Conservation (phyloP, 2,329 filamentous ascomycete species). For the Pezizomycotina sp. region DNA sequence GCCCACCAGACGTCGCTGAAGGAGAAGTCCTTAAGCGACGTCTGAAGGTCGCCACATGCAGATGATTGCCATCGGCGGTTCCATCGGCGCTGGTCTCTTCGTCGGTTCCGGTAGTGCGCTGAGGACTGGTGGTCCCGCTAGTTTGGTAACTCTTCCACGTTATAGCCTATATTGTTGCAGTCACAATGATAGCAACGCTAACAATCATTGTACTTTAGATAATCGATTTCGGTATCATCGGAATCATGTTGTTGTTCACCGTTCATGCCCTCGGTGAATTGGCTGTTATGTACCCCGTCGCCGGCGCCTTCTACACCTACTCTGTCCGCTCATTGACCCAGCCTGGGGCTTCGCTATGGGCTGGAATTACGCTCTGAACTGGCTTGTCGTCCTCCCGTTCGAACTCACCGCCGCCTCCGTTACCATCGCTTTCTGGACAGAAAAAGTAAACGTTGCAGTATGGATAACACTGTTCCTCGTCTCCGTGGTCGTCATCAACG, state of each 20-base stretch:
- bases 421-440: conserved; percentile 40
- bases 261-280: conserved; percentile 45
- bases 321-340: conserved; percentile 43
- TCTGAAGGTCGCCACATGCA: conserved; percentile 44
- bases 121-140: conserved; percentile 31
- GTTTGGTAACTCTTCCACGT: conserved; percentile 14
- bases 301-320: conserved; percentile 47
- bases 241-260: conserved; percentile 42
- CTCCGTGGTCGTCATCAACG: conserved; percentile 36
- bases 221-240: conserved; percentile 41
- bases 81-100: conserved; percentile 47
- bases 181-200: no score
- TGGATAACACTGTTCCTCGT: conserved; percentile 43
- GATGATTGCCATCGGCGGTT: conserved; percentile 47
- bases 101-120: conserved; percentile 43
- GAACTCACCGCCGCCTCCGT: conserved; percentile 40
- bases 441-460: conserved; percentile 36
- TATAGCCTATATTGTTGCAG: no score
- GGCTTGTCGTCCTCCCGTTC: conserved; percentile 38
- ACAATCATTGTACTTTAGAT: no score
- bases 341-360: conserved; percentile 41
- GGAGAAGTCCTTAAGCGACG: conserved; percentile 31
- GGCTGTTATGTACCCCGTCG: conserved; percentile 45
- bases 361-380: conserved; percentile 38
- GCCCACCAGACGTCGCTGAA: no score